Conservation (phyloP, 306 rosid species). For the Gastrolobium bilobum region DNA sequence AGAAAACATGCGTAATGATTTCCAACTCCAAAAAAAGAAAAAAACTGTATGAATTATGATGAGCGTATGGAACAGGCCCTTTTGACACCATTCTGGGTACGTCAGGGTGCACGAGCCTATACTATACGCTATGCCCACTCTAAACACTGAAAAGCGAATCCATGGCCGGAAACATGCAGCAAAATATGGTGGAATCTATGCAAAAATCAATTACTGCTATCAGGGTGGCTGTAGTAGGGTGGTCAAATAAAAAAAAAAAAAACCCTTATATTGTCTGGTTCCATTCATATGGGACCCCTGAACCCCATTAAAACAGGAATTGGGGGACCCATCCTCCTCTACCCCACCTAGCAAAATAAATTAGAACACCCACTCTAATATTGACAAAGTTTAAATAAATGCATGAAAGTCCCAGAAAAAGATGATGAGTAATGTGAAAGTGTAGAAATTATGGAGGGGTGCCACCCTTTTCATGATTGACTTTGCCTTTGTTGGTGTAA, state of each 20-base stretch:
- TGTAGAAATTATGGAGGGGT: constrained; percentile 33
- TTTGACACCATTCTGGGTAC: constrained; percentile 7
- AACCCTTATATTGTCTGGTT: constrained; percentile 24
- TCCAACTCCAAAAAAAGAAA: background rate
- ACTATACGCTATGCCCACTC: constrained; percentile 4
- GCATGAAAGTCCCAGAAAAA: constrained; percentile 30
- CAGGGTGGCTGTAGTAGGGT: constrained; percentile 27
- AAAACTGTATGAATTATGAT: background rate
- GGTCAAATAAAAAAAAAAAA: background rate
- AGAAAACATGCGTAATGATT: constrained; percentile 26
- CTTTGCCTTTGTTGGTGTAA: constrained; percentile 31
- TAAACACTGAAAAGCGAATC: constrained; percentile 32
- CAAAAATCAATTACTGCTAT: constrained; percentile 31
- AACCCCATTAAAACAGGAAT: constrained; percentile 43
- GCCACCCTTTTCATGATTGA: constrained; percentile 36
- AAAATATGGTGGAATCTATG: constrained; percentile 48
- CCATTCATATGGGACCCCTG: constrained; percentile 75
- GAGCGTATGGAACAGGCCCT: background rate
- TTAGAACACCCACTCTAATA: background rate
- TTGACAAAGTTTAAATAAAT: constrained; percentile 40
- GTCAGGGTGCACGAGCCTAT: constrained; percentile 48
- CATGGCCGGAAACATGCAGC: constrained; percentile 52
- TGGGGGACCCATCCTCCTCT: constrained; percentile 44
- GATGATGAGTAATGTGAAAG: constrained; percentile 8
- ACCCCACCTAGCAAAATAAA: constrained; percentile 39